Evolutionary conservation across 192 early-diverging fungal genomes (phyloP), one percentile per base, ranked within the genome.

Genomic region (Rhizophlyctis rosea): DNA sequence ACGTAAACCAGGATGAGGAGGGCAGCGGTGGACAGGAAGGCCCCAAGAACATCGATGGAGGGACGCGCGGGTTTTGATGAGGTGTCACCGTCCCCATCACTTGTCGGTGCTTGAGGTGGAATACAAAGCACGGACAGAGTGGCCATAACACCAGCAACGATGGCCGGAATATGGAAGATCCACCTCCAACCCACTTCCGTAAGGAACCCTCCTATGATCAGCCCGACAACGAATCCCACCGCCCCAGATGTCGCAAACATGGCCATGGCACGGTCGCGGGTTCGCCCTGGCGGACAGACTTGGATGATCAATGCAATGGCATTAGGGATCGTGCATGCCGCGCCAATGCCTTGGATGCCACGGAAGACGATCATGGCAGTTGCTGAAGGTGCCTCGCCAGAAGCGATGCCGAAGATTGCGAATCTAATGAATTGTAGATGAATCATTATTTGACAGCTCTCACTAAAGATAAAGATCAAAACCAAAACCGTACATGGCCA

Each of bases 311-410:
- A 21, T 13, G 64, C 70, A 32, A 72, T 50, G 30, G 64, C 70
- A 47, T 48, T 61, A 25, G 64, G 64, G 31, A 72, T 67, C 2
- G 54, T 72, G 29, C 59, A 29, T 7, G 70, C 64, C 18, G 64
- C 70, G 23, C 70, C 70, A 5, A 72, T 35, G 3, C 72, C 72
- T 47, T 71, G 68, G 16, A 75, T 24, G 0, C 63, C 73, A 13
- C 73, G 55, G 9, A 50, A 68, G 34, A 75, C 47, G 34, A 75
- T 74, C 35, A 77, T 50, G 57, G 47, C 54, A 23, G 60, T 71
- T 47, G 58, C 53, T 23, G 68, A 71, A 16, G 14, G 36, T 2
- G 68, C 34, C 25, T 70, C 58, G 1, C 64, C 64, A 32, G 67
- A 60, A 25, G 54, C 48, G 18, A 53, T 25, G 34, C 57, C 52